Percentiles rank a stretch among this genome's conserved stretches.
Conservation (phyloP, 371 early-diverging fungal species). For the Haplosporangium sp. region DNA sequence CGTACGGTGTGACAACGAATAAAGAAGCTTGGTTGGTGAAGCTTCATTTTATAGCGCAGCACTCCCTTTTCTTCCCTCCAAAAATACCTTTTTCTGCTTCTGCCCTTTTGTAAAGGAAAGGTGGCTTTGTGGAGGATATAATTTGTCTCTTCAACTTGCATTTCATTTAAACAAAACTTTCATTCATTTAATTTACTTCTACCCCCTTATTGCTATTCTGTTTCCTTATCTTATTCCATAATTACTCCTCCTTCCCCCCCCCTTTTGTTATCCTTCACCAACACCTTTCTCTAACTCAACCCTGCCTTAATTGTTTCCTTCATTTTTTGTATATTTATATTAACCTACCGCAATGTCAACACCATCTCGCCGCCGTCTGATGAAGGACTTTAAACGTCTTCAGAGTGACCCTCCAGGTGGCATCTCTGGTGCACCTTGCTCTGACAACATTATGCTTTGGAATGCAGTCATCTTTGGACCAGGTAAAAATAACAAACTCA, state of each 20-base stretch:
- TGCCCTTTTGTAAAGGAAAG: not conserved
- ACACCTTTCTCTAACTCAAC: not conserved
- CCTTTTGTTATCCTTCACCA: not conserved
- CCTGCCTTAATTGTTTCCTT: not conserved
- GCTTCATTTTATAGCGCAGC: not conserved
- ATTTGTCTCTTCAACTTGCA: constrained; percentile 2
- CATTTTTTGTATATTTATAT: not conserved
- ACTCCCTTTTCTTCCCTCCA: no score
- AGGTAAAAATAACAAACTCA: constrained; percentile 57
- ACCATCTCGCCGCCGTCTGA: constrained; percentile 86
- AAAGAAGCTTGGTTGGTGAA: no score
- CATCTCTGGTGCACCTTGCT: constrained; percentile 91
- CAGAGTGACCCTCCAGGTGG: constrained; percentile 95
- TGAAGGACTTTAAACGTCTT: constrained; percentile 97
- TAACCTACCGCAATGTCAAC: constrained; percentile 77
- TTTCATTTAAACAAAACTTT: not conserved
- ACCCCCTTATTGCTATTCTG: not conserved
- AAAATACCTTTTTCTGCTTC: not conserved
- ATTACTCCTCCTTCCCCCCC: not conserved
- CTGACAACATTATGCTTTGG: constrained; percentile 96
- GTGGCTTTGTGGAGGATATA: not conserved
- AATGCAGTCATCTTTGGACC: constrained; percentile 99
- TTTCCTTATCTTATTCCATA: not conserved
- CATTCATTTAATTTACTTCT: not conserved
- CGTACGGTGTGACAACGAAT: no score